Percentiles rank a stretch among this genome's conserved stretches.
Evolutionary conservation across 2,329 filamentous ascomycete species (phyloP).

Genomic region (Ophiostoma piceae): DNA sequence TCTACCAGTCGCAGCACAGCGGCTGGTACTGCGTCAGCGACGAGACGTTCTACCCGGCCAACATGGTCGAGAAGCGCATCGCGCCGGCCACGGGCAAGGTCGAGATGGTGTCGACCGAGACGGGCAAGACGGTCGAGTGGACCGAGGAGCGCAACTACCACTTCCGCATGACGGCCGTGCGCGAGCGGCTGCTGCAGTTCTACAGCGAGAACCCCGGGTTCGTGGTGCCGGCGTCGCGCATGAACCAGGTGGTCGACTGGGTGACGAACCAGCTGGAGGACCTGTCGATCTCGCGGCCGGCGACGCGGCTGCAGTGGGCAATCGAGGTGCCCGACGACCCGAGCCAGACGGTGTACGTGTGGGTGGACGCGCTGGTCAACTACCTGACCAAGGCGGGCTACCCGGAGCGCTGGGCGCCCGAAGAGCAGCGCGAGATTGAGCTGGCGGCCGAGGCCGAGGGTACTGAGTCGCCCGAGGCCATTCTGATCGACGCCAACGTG

Average conservation of each 20-base stretch:
- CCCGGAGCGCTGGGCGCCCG: conserved; percentile 61
- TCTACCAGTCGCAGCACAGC: conserved; percentile 81
- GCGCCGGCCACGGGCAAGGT: conserved; percentile 78
- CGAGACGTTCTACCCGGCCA: conserved; percentile 88
- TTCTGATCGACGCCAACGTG: conserved; percentile 16
- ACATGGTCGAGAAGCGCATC: conserved; percentile 65
- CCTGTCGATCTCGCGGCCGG: conserved; percentile 75
- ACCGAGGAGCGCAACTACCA: conserved; percentile 90
- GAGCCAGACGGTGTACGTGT: conserved; percentile 92
- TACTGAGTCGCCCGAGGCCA: conserved; percentile 8
- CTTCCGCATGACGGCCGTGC: conserved; percentile 80
- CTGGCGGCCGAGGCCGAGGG: conserved; percentile 15
- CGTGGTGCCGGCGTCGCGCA: conserved; percentile 65
- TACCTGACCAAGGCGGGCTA: conserved; percentile 87
- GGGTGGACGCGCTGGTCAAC: conserved; percentile 93
- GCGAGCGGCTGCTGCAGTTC: conserved; percentile 70
- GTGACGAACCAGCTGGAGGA: conserved; percentile 76
- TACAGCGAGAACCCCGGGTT: conserved; percentile 74
- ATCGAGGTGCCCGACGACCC: conserved; percentile 80
- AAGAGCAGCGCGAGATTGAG: conserved; percentile 18
- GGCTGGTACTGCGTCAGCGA: conserved; percentile 98
- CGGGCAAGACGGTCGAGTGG: conserved; percentile 91
- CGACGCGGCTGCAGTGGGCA: conserved; percentile 75
- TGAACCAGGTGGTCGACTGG: conserved; percentile 72
- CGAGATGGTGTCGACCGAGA: conserved; percentile 77